A percentile compares a stretch with the other conserved stretches of the same genome.
Evolutionary conservation across 345 rosid genomes (phyloP).

Genomic region (Euphorbia tirucalli): DNA sequence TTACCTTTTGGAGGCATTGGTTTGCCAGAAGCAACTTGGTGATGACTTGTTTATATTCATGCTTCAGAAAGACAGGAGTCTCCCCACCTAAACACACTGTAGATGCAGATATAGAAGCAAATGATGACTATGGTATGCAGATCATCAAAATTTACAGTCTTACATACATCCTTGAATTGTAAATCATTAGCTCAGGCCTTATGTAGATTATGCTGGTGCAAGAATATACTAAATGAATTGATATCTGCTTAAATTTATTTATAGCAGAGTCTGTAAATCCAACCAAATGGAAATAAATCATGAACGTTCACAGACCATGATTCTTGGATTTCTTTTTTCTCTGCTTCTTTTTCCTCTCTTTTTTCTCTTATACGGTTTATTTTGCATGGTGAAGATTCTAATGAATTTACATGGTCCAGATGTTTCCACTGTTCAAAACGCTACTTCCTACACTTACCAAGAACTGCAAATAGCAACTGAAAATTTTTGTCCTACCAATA

Average conservation of each 20-base stretch:
- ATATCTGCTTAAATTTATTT: background rate
- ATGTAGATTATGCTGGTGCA: background rate
- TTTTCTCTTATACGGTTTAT: constrained; percentile 3
- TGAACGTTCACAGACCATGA: background rate
- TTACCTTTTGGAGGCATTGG: constrained; percentile 12
- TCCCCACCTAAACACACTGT: constrained; percentile 6
- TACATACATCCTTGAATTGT: too few relatives aligned
- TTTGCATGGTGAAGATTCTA: constrained; percentile 2
- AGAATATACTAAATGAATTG: constrained; percentile 2
- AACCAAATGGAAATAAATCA: constrained; percentile 1
- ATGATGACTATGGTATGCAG: constrained; percentile 47
- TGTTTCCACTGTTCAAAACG: constrained; percentile 46
- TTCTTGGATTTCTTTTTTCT: background rate
- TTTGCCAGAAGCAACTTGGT: constrained; percentile 10
- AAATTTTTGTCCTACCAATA: constrained; percentile 46
- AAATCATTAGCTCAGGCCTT: too few relatives aligned
- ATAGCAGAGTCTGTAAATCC: background rate
- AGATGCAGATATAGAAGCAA: constrained; percentile 51
- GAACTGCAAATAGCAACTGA: constrained; percentile 54
- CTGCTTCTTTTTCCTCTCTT: background rate
- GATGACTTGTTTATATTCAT: constrained; percentile 42
- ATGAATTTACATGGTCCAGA: constrained; percentile 33
- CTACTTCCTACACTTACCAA: constrained; percentile 36
- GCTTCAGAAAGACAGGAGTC: constrained; percentile 32
- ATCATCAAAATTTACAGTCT: background rate